Evolutionary conservation across 2,329 filamentous ascomycete genomes (phyloP), one percentile per base, ranked within the genome.

Genomic region (Aureobasidium lini): DNA sequence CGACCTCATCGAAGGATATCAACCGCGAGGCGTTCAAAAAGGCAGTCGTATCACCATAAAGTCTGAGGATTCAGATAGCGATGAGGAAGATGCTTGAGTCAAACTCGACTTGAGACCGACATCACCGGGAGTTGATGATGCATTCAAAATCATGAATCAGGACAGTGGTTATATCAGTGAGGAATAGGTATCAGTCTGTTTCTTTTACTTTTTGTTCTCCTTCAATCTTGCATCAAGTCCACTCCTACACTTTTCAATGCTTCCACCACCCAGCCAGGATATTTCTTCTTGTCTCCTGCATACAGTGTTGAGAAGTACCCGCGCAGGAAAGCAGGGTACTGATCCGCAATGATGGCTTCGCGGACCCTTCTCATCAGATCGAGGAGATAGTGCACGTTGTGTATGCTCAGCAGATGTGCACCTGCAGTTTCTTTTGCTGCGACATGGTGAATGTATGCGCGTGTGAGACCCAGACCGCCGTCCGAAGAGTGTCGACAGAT

Each of bases 311-410:
- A 77, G 74, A 99, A 99, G 76, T 96, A 97, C 36, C 81, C 75
- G 65, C 77, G 84, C 62, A 96, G 71, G 67, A 94, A 95, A 1
- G 78, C 81, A 1, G 94, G 92, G 71, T 88, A 97, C 54, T 79
- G 75, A 70, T 96, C 91, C 62, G 87, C 87, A 7, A 96, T 76
- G 63, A 97, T 90, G 16, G 94, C 85, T 63, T 89, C 79, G 61
- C 93, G 82, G 11, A 85, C 82, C 62, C 82, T 77, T 18, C 81
- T 78, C 91, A 97, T 96, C 66, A 99, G 76, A 62, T 87, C 82
- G 57, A 99, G 79, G 71, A 96, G 84, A 69, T 96, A 96, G 76
- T 91, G 90, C 29, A 99, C 90, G 70, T 99, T 99, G 73, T 99
- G 94, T 69, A 97, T 90, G 0, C 90, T 96, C 58, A 99, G 77